A percentile compares a stretch with the other conserved stretches of the same genome.
Evolutionary conservation across 2,329 filamentous ascomycete species (phyloP).

Genomic region (Acrodontium crateriforme): DNA sequence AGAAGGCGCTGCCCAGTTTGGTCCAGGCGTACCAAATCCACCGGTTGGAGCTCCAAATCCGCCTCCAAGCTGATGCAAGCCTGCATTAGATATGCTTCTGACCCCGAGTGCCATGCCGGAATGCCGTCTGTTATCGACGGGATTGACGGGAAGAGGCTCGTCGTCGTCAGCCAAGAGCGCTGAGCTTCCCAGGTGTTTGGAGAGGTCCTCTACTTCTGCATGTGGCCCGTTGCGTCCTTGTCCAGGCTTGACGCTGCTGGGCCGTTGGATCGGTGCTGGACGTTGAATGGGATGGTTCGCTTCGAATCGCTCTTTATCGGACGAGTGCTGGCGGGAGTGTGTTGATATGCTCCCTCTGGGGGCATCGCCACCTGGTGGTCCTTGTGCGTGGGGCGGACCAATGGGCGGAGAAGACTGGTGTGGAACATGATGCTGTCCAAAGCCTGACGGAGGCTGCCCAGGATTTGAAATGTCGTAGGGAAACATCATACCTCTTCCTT

Average conservation of each 20-base stretch:
- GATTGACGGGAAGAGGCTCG: slow-evolving; percentile 42
- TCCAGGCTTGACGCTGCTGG: slow-evolving; percentile 54
- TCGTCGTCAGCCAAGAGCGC: slow-evolving; percentile 64
- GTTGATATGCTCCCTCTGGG: slow-evolving; percentile 24
- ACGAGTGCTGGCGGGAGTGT: slow-evolving; percentile 66
- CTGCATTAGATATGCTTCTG: slow-evolving; percentile 1
- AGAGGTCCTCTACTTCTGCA: slow-evolving; percentile 36
- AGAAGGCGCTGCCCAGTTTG: slow-evolving; percentile 19
- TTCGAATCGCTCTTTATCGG: slow-evolving; percentile 46
- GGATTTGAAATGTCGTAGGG: slow-evolving; percentile 33
- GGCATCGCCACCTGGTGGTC: slow-evolving; percentile 17
- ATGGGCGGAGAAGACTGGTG: slow-evolving; percentile 21
- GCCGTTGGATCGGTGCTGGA: slow-evolving; percentile 77
- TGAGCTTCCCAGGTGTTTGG: slow-evolving; percentile 70
- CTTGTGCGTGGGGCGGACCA: slow-evolving; percentile 14
- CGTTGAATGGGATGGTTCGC: slow-evolving; percentile 62
- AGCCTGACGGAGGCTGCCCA: slow-evolving; percentile 33
- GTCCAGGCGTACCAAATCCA: not conserved
- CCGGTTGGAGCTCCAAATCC: not conserved
- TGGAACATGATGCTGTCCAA: slow-evolving; percentile 27
- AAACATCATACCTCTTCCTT: slow-evolving; percentile 36
- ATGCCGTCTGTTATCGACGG: slow-evolving; percentile 23
- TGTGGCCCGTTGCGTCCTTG: too few species aligned
- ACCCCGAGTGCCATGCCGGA: slow-evolving; percentile 22
- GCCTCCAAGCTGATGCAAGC: not conserved